A percentile compares a stretch with the other conserved stretches of the same genome.
phyloP scores from a whole-genome alignment of 495 filamentous ascomycete genomes.

The Trichoderma gamsii region DNA sequence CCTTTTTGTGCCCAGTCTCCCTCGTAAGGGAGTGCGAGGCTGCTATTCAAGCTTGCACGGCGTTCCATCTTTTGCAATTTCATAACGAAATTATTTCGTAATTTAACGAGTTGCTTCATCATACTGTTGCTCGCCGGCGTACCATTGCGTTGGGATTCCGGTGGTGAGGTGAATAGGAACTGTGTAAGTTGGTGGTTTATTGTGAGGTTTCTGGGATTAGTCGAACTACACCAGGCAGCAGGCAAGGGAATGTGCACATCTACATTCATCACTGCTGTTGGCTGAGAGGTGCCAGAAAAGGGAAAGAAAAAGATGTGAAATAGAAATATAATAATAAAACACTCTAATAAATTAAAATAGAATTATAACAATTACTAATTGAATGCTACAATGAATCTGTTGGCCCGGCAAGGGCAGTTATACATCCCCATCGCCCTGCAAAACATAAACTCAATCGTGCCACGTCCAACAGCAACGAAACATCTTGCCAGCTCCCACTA shows the following conservation, averaged over 20 bases:
- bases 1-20: not conserved
- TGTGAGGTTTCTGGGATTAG: not conserved
- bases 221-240: not conserved
- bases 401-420: too few relatives aligned
- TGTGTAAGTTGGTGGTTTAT: not conserved
- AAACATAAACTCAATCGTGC: too few relatives aligned
- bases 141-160: not conserved
- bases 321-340: not conserved
- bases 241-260: not conserved
- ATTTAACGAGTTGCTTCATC: not conserved
- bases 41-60: not conserved
- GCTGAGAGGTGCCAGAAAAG: not conserved
- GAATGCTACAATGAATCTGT: too few relatives aligned
- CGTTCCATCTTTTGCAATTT: too few relatives aligned
- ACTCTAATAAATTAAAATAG: not conserved
- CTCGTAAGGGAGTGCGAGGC: not conserved
- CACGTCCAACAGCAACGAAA: not conserved
- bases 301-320: not conserved
- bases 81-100: not conserved
- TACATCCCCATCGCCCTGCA: too few relatives aligned
- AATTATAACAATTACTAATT: not conserved
- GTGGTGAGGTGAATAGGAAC: conserved; percentile 5
- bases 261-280: not conserved
- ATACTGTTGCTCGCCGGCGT: not conserved
- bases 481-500: too few relatives aligned